A percentile compares a stretch with the other conserved stretches of the same genome.
Conservation (phyloP, 257 asterid species). For the Catharanthus roseus region DNA sequence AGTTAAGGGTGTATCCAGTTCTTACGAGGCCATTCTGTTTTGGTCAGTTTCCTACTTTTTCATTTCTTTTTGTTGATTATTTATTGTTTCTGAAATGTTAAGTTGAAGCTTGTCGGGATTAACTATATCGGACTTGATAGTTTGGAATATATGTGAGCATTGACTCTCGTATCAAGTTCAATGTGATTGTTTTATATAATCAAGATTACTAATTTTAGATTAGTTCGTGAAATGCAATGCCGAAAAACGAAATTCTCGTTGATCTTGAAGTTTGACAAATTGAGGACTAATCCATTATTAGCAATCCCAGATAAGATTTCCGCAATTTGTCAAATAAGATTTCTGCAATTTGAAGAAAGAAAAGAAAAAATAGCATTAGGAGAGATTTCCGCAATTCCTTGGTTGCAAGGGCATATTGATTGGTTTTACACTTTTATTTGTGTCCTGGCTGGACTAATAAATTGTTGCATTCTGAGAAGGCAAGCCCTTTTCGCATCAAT, state of each 20-base stretch:
- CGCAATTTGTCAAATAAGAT: no score
- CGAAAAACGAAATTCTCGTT: not conserved
- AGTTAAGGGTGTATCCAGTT: not conserved
- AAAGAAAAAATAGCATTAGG: not conserved
- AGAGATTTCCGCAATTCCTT: not conserved
- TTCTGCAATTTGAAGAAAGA: no score
- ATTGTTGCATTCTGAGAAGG: not conserved
- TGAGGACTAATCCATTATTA: not conserved
- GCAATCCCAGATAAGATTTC: not conserved
- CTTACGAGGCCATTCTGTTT: not conserved
- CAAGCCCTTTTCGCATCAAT: not conserved
- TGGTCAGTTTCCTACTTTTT: no score
- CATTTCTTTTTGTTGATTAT: not conserved
- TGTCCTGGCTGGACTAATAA: not conserved
- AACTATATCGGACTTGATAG: not conserved
- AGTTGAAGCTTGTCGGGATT: not conserved
- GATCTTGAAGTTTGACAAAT: not conserved
- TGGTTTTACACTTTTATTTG: not conserved
- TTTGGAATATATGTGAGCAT: not conserved
- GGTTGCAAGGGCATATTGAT: not conserved
- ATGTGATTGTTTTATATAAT: not conserved
- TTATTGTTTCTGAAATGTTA: not conserved
- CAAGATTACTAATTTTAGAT: not conserved
- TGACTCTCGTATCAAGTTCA: not conserved
- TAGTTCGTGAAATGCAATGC: not conserved